Evolutionary conservation across 371 early-diverging fungal genomes (phyloP), one percentile per base, ranked within the genome.

Genomic region (Syncephalastrum monosporum): DNA sequence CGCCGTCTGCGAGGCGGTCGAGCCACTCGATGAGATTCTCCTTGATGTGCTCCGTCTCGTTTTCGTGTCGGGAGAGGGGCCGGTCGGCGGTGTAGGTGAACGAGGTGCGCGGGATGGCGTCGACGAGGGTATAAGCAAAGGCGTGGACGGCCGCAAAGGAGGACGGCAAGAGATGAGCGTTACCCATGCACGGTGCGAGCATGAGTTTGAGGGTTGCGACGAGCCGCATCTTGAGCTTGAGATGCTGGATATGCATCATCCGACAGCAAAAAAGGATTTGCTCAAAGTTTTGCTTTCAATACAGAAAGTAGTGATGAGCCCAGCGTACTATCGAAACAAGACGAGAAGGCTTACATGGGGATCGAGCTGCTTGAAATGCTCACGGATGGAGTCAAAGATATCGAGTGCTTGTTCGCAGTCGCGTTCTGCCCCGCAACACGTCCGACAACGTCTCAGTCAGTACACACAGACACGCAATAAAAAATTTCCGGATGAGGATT

Each of bases 401-500:
- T 78, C 79, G 7, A 81, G 48, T 3, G 82, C 68, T 61, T 77
- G 71, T 24, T 64, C 53, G 48, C 79, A 76, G 27, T 78, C 77
- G 38, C 64, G 25, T 42, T 57, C 50, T 42, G 21, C 16, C 38
- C 16, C 38, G 21, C 38, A 33, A 33, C 10, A 12, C 6, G 12
- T 12, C 5, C 8, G 38, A 33, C 8, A 6, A 33, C 12, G 1
- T 5, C 3, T 8, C 5, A 33, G 8, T 10, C 12, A 33, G 4
- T 29, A 29, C 7, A 4, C 29, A 29, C 29, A 29, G 6, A 7
- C 29, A 7, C 29, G 29, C 29, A 29, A 6, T 29, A 33, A 33
- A 33, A 33, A 33, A 33, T 33, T 33, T 33, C 38, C 38, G 38
- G 38, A 41, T 21, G 29, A 19, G 3, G 43, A 29, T 27, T 57